A percentile compares a stretch with the other conserved stretches of the same genome.
Evolutionary conservation across 2,329 filamentous ascomycete species (phyloP).

Genomic region (Juglanconis sp.): DNA sequence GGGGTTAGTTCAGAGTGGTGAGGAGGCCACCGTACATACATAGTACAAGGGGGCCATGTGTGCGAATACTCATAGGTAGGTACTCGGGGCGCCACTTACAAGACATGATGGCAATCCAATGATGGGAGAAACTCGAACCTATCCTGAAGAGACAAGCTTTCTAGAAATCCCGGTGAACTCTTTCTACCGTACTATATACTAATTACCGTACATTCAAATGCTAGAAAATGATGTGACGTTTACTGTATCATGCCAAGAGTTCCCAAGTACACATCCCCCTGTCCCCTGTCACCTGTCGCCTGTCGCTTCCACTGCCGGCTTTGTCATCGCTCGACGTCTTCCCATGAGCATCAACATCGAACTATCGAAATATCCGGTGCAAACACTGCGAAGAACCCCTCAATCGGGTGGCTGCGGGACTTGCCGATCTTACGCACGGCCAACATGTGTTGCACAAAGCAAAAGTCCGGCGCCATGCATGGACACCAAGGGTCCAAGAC

Average conservation of each 20-base stretch:
- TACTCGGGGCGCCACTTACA: slow-evolving; percentile 1
- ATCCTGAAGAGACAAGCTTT: not conserved
- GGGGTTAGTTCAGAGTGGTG: not conserved
- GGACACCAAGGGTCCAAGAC: not conserved
- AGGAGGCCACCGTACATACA: not conserved
- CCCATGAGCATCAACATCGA: no score
- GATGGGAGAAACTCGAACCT: no score
- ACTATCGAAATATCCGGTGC: no score
- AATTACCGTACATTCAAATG: not conserved
- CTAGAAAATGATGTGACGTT: not conserved
- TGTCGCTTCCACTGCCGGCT: not conserved
- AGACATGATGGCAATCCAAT: not conserved
- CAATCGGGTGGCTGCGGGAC: no score
- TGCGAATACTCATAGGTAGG: not conserved
- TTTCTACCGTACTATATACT: not conserved
- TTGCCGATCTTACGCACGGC: not conserved
- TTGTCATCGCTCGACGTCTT: not conserved
- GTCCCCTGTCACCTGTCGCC: no score
- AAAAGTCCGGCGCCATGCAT: not conserved
- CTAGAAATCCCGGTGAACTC: not conserved
- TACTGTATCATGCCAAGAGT: not conserved
- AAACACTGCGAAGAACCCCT: no score
- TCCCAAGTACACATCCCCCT: not conserved
- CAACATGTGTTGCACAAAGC: not conserved
- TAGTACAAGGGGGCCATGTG: not conserved